Conservation (phyloP, 768 basidiomycete species). For the Mycena capillaripes region DNA sequence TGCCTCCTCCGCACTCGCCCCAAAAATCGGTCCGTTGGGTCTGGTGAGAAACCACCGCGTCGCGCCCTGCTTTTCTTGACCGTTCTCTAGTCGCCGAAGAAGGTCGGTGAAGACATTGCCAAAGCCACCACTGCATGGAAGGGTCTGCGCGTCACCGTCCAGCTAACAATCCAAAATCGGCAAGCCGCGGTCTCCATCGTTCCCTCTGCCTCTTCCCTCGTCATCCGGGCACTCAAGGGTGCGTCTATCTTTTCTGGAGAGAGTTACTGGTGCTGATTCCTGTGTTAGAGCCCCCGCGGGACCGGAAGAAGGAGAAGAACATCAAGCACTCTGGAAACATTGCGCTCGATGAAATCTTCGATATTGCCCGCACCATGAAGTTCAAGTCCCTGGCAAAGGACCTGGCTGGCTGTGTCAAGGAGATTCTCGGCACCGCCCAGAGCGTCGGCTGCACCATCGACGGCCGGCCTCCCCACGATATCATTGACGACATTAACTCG, state of each 20-base stretch:
- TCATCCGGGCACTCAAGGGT: conserved; percentile 99
- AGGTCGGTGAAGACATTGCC: conserved; percentile 99
- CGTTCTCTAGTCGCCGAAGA: conserved; percentile 91
- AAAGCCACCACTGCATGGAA: conserved; percentile 99
- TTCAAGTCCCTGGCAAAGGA: conserved; percentile 94
- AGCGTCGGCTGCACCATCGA: conserved; percentile 97
- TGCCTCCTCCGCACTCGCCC: conserved; percentile 97
- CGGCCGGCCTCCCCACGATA: conserved; percentile 91
- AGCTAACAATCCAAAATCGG: conserved; percentile 99
- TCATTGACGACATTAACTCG: conserved; percentile 89
- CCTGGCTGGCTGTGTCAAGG: conserved; percentile 91
- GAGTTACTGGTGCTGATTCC: conserved; percentile 12
- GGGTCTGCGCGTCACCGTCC: conserved; percentile 98
- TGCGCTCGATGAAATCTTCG: conserved; percentile 91
- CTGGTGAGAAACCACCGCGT: conserved; percentile 71
- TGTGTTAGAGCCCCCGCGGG: conserved; percentile 91
- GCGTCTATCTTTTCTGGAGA: conserved; percentile 38
- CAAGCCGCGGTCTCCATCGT: conserved; percentile 98
- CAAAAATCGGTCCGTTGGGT: conserved; percentile 99
- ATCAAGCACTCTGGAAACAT: conserved; percentile 99
- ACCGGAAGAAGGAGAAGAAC: conserved; percentile 99
- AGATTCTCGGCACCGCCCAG: conserved; percentile 98
- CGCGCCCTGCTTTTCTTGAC: conserved; percentile 22
- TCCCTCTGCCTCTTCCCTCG: conserved; percentile 96
- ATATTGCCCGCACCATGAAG: conserved; percentile 97